Conservation (phyloP, 202 grass and related monocot species). For the Eragrostis tef region DNA sequence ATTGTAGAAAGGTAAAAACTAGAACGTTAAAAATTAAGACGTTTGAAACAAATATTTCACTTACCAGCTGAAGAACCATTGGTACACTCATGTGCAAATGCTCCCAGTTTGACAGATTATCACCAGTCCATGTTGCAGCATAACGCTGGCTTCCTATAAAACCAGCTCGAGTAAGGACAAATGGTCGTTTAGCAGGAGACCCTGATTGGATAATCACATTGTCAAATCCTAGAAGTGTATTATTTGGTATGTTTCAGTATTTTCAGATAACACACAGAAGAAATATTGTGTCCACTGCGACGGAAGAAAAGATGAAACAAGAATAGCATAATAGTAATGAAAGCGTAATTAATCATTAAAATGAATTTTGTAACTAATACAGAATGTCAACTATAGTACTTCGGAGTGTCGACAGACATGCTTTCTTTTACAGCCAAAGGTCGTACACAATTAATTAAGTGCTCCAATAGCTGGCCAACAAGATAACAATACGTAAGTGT, state of each 20-base stretch:
- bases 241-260: background rate
- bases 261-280: constrained; percentile 1
- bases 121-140: constrained; percentile 97
- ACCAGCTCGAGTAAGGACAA: constrained; percentile 96
- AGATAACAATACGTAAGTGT: background rate
- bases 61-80: constrained; percentile 98
- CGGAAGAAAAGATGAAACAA: constrained; percentile 12
- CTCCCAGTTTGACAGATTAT: constrained; percentile 96
- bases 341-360: constrained; percentile 5
- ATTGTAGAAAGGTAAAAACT: background rate
- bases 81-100: constrained; percentile 94
- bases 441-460: background rate
- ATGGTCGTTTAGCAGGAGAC: constrained; percentile 76
- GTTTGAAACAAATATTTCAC: constrained; percentile 38
- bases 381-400: background rate
- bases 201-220: constrained; percentile 52
- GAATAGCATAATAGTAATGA: background rate
- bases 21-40: background rate
- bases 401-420: background rate
- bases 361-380: background rate
- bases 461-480: background rate
- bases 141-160: constrained; percentile 96
- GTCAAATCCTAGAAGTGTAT: constrained; percentile 27
- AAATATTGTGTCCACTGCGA: background rate
- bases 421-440: constrained; percentile 16